phyloP scores from a whole-genome alignment of 164 flowering plant genomes.

The Amborella trichopoda region DNA sequence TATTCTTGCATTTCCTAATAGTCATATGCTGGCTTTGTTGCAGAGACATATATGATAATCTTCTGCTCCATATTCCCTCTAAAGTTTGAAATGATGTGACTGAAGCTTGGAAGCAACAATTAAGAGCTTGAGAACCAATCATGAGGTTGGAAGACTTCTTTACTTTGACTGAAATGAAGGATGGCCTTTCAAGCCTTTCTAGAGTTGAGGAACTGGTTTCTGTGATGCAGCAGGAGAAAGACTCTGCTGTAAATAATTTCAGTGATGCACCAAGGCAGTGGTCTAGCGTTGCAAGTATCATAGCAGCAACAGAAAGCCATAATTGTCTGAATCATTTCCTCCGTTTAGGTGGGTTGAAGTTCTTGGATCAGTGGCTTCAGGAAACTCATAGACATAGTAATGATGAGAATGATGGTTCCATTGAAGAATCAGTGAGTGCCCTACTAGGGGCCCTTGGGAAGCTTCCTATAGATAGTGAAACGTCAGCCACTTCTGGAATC shows the following conservation, averaged over 20 bases:
- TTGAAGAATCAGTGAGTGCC: constrained; percentile 52
- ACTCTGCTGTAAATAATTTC: constrained; percentile 34
- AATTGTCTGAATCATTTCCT: constrained; percentile 73
- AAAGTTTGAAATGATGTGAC: constrained; percentile 6
- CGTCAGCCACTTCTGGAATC: constrained; percentile 40
- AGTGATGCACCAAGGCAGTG: constrained; percentile 72
- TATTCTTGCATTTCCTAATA: neutral
- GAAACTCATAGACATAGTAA: constrained; percentile 38
- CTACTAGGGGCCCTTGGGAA: constrained; percentile 58
- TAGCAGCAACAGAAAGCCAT: constrained; percentile 57
- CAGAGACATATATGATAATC: neutral
- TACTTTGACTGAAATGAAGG: constrained; percentile 74
- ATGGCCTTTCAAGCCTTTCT: constrained; percentile 60
- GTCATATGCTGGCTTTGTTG: neutral
- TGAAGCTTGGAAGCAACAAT: constrained; percentile 12
- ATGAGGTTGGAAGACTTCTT: constrained; percentile 86
- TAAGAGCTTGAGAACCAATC: constrained; percentile 15
- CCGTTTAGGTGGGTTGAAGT: constrained; percentile 56
- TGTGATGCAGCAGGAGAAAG: constrained; percentile 56
- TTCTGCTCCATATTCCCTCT: neutral
- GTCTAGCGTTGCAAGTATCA: constrained; percentile 66
- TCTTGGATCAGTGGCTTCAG: constrained; percentile 62
- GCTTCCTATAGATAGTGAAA: constrained; percentile 37
- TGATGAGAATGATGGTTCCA: constrained; percentile 30
- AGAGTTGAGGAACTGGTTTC: constrained; percentile 68